Evolutionary conservation across 2,329 filamentous ascomycete genomes (phyloP).

Genomic region (Colletotrichum sp.): DNA sequence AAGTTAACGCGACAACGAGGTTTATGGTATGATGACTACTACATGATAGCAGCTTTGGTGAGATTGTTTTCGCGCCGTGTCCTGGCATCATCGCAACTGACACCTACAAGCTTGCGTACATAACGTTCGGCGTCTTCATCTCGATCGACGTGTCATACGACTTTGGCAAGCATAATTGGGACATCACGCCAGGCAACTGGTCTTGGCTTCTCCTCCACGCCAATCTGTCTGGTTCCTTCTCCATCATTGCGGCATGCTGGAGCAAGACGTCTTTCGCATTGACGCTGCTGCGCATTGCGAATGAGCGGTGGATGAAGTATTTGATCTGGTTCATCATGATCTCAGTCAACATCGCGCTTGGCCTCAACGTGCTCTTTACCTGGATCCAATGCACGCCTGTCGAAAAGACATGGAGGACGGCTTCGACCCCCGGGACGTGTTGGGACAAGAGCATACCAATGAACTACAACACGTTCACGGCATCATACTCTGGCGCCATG

Average conservation of each 20-base stretch:
- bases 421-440: slow-evolving; percentile 25
- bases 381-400: slow-evolving; percentile 31
- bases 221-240: slow-evolving; percentile 22
- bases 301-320: slow-evolving; percentile 24
- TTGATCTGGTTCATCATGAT: slow-evolving; percentile 31
- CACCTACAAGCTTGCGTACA: neutral
- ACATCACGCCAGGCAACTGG: slow-evolving; percentile 11
- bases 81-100: neutral
- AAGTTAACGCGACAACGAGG: slow-evolving; percentile 19
- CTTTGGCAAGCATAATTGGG: slow-evolving; percentile 20
- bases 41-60: slow-evolving; percentile 25
- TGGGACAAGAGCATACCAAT: slow-evolving; percentile 30
- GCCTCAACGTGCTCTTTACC: slow-evolving; percentile 25
- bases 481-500: slow-evolving; percentile 37
- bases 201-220: slow-evolving; percentile 19
- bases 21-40: slow-evolving; percentile 25
- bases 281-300: slow-evolving; percentile 30
- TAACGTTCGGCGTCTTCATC: slow-evolving; percentile 10
- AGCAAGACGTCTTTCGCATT: slow-evolving; percentile 34
- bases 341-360: slow-evolving; percentile 27
- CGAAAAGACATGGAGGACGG: slow-evolving; percentile 27
- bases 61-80: neutral
- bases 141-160: slow-evolving; percentile 13
- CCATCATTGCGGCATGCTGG: slow-evolving; percentile 27
- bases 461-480: slow-evolving; percentile 31